phyloP scores from a whole-genome alignment of 2,329 filamentous ascomycete species.

The Fusarium tjaetaba region DNA sequence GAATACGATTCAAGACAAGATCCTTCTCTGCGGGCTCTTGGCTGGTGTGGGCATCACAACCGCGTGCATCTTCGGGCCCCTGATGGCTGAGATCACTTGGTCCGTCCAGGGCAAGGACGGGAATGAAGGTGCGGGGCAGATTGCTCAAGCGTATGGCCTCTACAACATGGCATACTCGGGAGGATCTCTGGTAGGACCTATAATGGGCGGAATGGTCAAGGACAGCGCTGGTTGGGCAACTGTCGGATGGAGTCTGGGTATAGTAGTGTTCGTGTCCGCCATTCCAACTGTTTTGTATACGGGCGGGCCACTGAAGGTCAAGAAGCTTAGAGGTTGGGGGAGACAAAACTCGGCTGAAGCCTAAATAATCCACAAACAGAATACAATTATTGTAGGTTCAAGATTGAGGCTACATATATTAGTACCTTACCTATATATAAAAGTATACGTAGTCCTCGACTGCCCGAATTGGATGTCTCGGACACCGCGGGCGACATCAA shows the following conservation, averaged over 20 bases:
- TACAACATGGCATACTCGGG: slow-evolving; percentile 51
- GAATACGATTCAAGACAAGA: slow-evolving; percentile 44
- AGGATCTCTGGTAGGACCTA: slow-evolving; percentile 47
- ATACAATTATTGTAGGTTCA: not conserved
- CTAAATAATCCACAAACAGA: not conserved
- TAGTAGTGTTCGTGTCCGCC: slow-evolving; percentile 44
- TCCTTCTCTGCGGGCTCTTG: slow-evolving; percentile 48
- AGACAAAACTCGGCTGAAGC: not conserved
- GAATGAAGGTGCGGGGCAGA: slow-evolving; percentile 40
- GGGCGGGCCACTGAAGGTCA: slow-evolving; percentile 41
- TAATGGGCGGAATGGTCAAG: slow-evolving; percentile 50
- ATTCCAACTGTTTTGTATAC: slow-evolving; percentile 44
- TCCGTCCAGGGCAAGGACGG: slow-evolving; percentile 40
- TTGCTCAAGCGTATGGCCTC: slow-evolving; percentile 49
- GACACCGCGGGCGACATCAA: not conserved
- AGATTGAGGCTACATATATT: not conserved
- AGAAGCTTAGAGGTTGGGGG: slow-evolving; percentile 41
- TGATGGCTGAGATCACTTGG: slow-evolving; percentile 52
- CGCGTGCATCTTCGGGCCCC: slow-evolving; percentile 47
- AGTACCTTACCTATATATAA: not conserved
- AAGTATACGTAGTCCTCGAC: not conserved
- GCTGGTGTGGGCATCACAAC: slow-evolving; percentile 45
- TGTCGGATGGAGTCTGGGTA: slow-evolving; percentile 46
- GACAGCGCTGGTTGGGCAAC: slow-evolving; percentile 47
- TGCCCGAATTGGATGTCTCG: not conserved